A percentile compares a stretch with the other conserved stretches of the same genome.
These are phyloP conservation scores for Coemansia sp. DNA, from an alignment of 192 early-diverging fungal species.

Conservation along the genomic window DNA sequence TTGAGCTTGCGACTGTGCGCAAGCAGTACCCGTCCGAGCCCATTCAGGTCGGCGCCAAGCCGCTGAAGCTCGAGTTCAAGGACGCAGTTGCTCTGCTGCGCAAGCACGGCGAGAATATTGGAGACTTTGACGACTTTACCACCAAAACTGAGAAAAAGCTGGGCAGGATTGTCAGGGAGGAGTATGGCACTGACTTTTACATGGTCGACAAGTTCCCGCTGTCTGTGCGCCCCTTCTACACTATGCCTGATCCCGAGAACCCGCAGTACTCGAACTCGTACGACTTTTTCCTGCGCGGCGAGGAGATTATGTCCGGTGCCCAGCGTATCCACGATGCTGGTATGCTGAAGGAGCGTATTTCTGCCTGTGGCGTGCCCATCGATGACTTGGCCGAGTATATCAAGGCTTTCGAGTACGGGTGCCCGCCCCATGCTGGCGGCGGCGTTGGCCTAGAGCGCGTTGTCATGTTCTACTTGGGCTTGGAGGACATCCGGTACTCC, in stretches of 20 bases:
- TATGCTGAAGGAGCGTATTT: slow-evolving; percentile 77
- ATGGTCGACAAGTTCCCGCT: slow-evolving; percentile 99
- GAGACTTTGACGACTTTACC: slow-evolving; percentile 91
- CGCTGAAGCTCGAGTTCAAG: slow-evolving; percentile 81
- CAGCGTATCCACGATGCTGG: slow-evolving; percentile 96
- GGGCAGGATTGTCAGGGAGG: slow-evolving; percentile 87
- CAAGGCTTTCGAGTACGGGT: slow-evolving; percentile 95
- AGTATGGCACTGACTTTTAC: slow-evolving; percentile 98
- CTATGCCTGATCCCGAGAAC: slow-evolving; percentile 94
- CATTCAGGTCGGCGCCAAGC: slow-evolving; percentile 84
- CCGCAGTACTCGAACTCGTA: slow-evolving; percentile 97
- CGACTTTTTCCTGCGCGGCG: slow-evolving; percentile 99
- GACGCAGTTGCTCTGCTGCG: slow-evolving; percentile 91
- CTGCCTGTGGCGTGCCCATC: slow-evolving; percentile 77
- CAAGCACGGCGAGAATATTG: slow-evolving; percentile 86
- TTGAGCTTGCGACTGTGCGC: slow-evolving; percentile 86
- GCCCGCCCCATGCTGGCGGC: slow-evolving; percentile 97
- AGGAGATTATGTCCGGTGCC: slow-evolving; percentile 98
- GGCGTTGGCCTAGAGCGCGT: slow-evolving; percentile 97
- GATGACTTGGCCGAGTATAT: slow-evolving; percentile 89
- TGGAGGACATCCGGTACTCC: slow-evolving; percentile 91
- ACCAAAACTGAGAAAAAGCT: slow-evolving; percentile 87
- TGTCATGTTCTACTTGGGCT: slow-evolving; percentile 93
- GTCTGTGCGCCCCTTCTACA: slow-evolving; percentile 96
- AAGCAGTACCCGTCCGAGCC: slow-evolving; percentile 93